Conservation (phyloP, 2,329 filamentous ascomycete species). For the Ceratocystis eucalypticola region DNA sequence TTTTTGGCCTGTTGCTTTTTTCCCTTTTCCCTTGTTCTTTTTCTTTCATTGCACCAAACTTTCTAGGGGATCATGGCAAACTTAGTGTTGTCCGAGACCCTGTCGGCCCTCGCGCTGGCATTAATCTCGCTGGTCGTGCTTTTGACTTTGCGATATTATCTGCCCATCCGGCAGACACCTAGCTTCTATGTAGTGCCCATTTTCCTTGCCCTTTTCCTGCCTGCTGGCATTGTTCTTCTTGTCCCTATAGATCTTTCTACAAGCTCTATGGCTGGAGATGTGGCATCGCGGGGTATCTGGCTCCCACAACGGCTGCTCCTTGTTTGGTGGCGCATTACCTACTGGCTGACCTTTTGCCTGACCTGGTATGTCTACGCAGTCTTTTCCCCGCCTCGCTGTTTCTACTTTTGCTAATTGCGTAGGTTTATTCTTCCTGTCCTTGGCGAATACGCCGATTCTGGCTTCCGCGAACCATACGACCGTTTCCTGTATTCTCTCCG, state of each 20-base stretch:
- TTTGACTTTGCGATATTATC: slow-evolving; percentile 74
- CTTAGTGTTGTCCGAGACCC: slow-evolving; percentile 61
- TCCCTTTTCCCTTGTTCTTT: neutral
- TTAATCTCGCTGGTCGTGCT: slow-evolving; percentile 64
- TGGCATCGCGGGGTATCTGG: slow-evolving; percentile 68
- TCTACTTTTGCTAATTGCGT: slow-evolving; percentile 4
- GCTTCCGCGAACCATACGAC: slow-evolving; percentile 73
- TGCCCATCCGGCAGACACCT: slow-evolving; percentile 80
- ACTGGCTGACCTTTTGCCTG: slow-evolving; percentile 91
- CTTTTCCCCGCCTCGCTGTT: neutral
- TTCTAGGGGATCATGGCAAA: neutral
- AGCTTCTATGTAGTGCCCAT: slow-evolving; percentile 82
- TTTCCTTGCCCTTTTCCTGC: slow-evolving; percentile 89
- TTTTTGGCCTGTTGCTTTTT: neutral
- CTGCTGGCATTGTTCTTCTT: slow-evolving; percentile 77
- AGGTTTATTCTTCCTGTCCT: slow-evolving; percentile 86
- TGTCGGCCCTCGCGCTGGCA: slow-evolving; percentile 59
- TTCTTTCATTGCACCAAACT: neutral
- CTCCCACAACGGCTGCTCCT: slow-evolving; percentile 63
- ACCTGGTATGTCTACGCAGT: slow-evolving; percentile 54
- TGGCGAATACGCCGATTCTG: slow-evolving; percentile 87
- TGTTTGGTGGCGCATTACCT: slow-evolving; percentile 86
- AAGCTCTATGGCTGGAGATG: slow-evolving; percentile 59
- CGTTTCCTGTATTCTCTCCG: slow-evolving; percentile 74
- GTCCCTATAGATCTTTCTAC: slow-evolving; percentile 94